Evolutionary conservation across 2,329 filamentous ascomycete species (phyloP), one percentile per base, ranked within the genome.

Genomic region (Stagonosporopsis cucurbitacearum): DNA sequence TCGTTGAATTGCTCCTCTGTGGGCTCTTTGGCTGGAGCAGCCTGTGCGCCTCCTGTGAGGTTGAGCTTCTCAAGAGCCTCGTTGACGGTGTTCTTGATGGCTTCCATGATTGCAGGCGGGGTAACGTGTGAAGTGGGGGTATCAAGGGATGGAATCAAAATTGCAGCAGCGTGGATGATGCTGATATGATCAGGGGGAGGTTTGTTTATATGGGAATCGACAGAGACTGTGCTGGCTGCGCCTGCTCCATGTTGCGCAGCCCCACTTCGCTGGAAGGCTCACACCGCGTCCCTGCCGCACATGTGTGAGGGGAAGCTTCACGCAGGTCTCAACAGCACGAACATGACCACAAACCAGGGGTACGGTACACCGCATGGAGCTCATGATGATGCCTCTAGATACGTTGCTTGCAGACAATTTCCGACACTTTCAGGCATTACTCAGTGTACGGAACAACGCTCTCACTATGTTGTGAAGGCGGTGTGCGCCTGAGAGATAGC

Each of bases 1-100:
- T 85, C 77, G 52, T 86, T 81, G 68, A 92, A 79, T 71, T 91
- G 84, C 61, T 90, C 85, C 54, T 85, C 76, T 33, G 85, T 84
- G 56, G 91, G 88, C 65, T 84, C 81, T 39, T 77, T 71, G 40
- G 77, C 75, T 25, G 79, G 70, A 39, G 60, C 62, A 57, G 58
- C 70, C 42, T 73, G 65, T 22, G 69, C 59, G 44, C 70, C 67
- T 58, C 60, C 64, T 26, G 73, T 72, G 56, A 79, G 64, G 67
- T 78, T 64, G 35, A 79, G 73, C 63, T 75, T 75, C 63, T 78
- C 76, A 49, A 79, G 72, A 50, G 78, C 69, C 56, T 66, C 75
- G 71, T 75, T 77, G 59, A 77, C 67, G 51, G 69, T 70, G 50
- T 75, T 74, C 60, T 75, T 78, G 58, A 79, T 73, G 48, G 77